phyloP scores from a whole-genome alignment of 2,329 filamentous ascomycete genomes.

The Aspergillus felis region DNA sequence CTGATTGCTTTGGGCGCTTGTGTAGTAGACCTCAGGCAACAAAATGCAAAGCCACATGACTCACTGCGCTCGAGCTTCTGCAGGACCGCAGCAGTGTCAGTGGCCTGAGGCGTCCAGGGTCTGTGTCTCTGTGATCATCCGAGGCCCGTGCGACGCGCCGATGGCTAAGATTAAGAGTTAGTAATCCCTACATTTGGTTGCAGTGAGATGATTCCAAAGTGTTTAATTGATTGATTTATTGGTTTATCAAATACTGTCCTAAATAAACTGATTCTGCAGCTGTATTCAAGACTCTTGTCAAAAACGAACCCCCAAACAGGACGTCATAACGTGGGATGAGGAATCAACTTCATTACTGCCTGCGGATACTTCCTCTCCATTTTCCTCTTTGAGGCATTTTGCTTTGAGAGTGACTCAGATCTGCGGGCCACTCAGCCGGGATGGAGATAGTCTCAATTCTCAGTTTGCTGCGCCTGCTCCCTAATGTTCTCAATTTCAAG shows the following conservation, averaged over 20 bases:
- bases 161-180: neutral
- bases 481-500: neutral
- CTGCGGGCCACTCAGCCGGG: neutral
- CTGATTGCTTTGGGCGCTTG: neutral
- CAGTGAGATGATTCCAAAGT: neutral
- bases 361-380: neutral
- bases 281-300: neutral
- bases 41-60: constrained; percentile 2
- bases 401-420: constrained; percentile 2
- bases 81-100: neutral
- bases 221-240: neutral
- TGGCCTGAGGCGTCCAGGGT: constrained; percentile 14
- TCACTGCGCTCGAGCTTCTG: neutral
- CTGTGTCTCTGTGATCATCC: constrained; percentile 5
- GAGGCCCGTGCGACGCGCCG: constrained; percentile 8
- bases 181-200: neutral
- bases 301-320: neutral
- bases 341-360: neutral
- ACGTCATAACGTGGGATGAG: constrained; percentile 14
- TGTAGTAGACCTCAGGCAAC: neutral
- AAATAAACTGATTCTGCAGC: neutral
- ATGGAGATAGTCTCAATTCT: neutral
- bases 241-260: neutral
- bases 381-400: constrained; percentile 4
- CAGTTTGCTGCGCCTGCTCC: neutral